These are phyloP conservation scores for Phytophthora quininea DNA, from an alignment of 352 stramenopile genomes.

Conservation along the genomic window DNA sequence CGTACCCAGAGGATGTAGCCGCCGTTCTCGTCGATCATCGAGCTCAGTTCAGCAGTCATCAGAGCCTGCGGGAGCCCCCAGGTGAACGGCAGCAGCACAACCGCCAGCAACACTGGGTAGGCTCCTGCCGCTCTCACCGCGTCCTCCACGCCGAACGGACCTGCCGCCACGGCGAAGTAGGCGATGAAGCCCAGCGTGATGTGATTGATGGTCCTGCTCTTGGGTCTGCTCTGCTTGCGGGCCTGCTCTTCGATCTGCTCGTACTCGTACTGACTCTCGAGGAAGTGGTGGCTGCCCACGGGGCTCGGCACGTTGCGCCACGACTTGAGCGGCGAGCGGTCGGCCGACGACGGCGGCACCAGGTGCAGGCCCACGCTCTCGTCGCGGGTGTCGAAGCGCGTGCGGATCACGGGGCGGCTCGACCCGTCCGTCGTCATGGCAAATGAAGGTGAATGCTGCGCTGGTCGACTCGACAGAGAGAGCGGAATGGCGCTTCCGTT, in stretches of 20 bases:
- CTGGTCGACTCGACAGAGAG: neutral
- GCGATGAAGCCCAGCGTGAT: constrained; percentile 85
- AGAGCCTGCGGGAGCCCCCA: constrained; percentile 84
- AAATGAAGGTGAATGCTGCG: neutral
- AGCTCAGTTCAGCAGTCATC: constrained; percentile 86
- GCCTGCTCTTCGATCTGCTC: constrained; percentile 39
- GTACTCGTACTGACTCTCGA: constrained; percentile 58
- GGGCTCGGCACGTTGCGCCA: constrained; percentile 76
- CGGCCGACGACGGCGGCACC: constrained; percentile 72
- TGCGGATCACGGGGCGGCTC: constrained; percentile 43
- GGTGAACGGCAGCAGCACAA: constrained; percentile 80
- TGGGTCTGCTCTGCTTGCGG: constrained; percentile 30
- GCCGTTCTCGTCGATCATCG: constrained; percentile 87
- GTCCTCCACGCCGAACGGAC: constrained; percentile 82
- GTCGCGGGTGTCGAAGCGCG: constrained; percentile 68
- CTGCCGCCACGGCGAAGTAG: constrained; percentile 82
- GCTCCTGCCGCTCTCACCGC: constrained; percentile 73
- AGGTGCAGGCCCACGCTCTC: constrained; percentile 59
- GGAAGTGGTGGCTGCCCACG: constrained; percentile 46
- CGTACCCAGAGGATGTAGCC: constrained; percentile 90
- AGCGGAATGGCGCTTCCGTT: neutral
- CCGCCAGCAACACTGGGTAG: constrained; percentile 72
- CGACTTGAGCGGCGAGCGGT: constrained; percentile 76
- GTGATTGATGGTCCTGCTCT: constrained; percentile 80
- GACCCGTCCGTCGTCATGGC: constrained; percentile 13